Evolutionary conservation across 2,329 filamentous ascomycete species (phyloP), one percentile per base, ranked within the genome.

Genomic region (Neonectria neomacrospora): DNA sequence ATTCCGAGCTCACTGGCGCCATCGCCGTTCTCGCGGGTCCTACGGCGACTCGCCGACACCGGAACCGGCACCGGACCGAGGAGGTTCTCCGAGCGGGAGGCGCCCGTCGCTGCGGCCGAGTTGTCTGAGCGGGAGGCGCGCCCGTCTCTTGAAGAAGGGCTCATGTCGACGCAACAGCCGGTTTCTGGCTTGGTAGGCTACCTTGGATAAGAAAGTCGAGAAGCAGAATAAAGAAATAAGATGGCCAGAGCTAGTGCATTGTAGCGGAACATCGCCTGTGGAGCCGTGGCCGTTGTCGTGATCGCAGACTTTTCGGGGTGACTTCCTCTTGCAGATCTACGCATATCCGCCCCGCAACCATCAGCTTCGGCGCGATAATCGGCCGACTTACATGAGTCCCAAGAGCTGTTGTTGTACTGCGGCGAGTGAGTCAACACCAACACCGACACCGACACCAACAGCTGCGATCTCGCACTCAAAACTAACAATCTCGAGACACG

Each of bases 281-380:
- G 68, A 72, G 66, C 57, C 58, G 34, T 34, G 26, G 53, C 34
- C 32, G 44, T 60, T 71, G 67, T 72, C 65, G 70, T 71, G 70
- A 72, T 72, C 48, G 65, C 68, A 71, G 68, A 71, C 60, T 66
- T 64, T 69, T 66, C 63, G 39, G 52, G 61, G 32, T 45, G 54
- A 42, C 26, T 42, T 39, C 58, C 56, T 51, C 61, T 53, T 60
- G 53, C 52, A 61, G 53, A 51, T 18, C 18, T 23, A 37, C 22
- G 32, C 30, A 30, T 39, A 14, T 12, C 26, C 34, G 65, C 69
- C 69, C 69, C 69, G 63, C 69, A 68, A 51, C 47, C 42, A 41
- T 58, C 56, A 42, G 26, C 23, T 58, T 63, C 63, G 61, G 54
- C 26, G 58, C 55, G 26, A 53, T 48, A 20, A 56, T 68, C 60